Conservation (phyloP, 2,329 filamentous ascomycete species). For the Fusarium sp. region DNA sequence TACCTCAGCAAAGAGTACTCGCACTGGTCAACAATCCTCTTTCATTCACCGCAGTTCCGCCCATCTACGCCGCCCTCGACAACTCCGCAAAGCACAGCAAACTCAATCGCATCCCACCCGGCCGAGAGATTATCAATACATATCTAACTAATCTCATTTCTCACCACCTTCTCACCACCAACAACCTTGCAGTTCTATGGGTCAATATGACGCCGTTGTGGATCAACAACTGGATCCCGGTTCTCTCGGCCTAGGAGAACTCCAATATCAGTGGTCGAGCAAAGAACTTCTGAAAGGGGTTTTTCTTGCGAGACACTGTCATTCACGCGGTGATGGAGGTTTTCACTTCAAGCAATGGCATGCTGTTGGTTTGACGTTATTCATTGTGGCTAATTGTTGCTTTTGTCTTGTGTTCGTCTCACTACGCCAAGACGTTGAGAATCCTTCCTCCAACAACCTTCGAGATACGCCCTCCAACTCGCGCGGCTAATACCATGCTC, state of each 20-base stretch:
- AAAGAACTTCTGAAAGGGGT: background rate
- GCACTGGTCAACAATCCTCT: background rate
- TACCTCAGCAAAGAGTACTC: background rate
- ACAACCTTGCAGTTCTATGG: conserved; percentile 38
- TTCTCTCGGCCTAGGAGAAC: conserved; percentile 14
- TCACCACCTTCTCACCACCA: background rate
- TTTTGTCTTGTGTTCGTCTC: background rate
- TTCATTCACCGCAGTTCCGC: background rate
- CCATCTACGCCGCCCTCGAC: background rate
- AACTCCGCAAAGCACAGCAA: background rate
- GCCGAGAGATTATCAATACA: background rate
- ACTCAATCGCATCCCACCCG: background rate
- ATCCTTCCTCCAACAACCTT: conserved; percentile 4
- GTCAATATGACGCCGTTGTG: conserved; percentile 39
- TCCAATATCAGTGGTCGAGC: conserved; percentile 14
- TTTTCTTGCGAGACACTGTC: background rate
- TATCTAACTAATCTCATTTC: conserved; percentile 4
- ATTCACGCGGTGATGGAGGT: background rate
- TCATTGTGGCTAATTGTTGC: conserved; percentile 15
- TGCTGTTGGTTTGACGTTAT: background rate
- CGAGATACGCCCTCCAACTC: conserved; percentile 14
- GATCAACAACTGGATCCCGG: conserved; percentile 37
- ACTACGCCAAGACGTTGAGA: background rate
- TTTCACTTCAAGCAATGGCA: background rate
- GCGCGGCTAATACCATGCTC: conserved; percentile 9